Percentiles rank a stretch among this genome's conserved stretches.
Evolutionary conservation across 495 filamentous ascomycete species (phyloP).

Genomic region (Glonium stellatum): DNA sequence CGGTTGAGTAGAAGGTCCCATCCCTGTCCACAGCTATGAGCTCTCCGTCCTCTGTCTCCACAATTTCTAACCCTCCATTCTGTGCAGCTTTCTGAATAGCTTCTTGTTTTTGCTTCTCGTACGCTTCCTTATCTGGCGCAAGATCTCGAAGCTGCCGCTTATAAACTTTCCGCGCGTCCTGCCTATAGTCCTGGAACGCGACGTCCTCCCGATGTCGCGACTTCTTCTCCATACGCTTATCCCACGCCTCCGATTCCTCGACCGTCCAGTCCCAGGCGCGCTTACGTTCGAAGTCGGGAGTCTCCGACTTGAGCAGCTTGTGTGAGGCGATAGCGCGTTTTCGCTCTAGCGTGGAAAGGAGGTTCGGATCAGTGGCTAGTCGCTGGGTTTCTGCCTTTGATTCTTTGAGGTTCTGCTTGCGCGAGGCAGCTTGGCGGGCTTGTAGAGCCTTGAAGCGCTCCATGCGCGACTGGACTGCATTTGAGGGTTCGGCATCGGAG

Average conservation of each 20-base stretch:
- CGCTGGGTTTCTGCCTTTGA: not conserved
- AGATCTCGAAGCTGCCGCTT: constrained; percentile 75
- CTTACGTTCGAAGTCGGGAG: constrained; percentile 93
- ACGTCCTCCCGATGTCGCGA: constrained; percentile 73
- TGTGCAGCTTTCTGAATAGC: constrained; percentile 77
- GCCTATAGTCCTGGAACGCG: constrained; percentile 82
- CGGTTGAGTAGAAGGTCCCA: constrained; percentile 82
- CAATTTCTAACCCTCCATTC: constrained; percentile 75
- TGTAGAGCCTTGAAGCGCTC: constrained; percentile 7
- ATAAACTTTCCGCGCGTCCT: constrained; percentile 85
- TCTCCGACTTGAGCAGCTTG: constrained; percentile 88
- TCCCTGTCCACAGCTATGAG: constrained; percentile 87
- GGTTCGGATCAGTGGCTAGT: constrained; percentile 41
- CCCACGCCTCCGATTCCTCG: constrained; percentile 91
- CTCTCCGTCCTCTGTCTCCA: constrained; percentile 91
- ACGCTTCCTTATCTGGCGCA: constrained; percentile 55
- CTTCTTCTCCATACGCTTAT: constrained; percentile 81
- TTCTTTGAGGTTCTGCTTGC: constrained; percentile 6
- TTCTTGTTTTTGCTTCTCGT: constrained; percentile 76
- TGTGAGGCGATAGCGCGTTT: constrained; percentile 81
- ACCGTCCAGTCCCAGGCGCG: constrained; percentile 97
- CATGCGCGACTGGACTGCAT: not conserved
- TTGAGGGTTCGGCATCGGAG: not conserved
- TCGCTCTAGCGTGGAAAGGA: constrained; percentile 64
- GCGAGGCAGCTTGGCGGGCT: constrained; percentile 7